A percentile compares a stretch with the other conserved stretches of the same genome.
phyloP scores from a whole-genome alignment of 495 filamentous ascomycete species.

The Clohesyomyces aquaticus region DNA sequence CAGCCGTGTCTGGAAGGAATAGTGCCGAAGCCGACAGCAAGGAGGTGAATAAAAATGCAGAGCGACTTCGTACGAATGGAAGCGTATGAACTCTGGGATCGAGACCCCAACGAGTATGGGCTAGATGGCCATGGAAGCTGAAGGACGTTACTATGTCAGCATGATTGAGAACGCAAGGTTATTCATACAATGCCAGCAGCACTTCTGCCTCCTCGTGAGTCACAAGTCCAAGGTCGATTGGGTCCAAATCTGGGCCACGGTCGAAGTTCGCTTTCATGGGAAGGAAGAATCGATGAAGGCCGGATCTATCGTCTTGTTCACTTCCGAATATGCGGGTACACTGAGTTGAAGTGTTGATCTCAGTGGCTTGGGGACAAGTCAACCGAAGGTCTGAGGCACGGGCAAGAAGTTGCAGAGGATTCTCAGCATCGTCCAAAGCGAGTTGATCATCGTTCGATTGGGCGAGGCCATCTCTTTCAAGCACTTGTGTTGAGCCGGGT shows the following conservation, averaged over 20 bases:
- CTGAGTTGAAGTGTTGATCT: constrained; percentile 5
- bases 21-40: constrained; percentile 66
- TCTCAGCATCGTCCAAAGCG: constrained; percentile 72
- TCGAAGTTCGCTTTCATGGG: constrained; percentile 64
- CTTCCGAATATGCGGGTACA: constrained; percentile 7
- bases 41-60: constrained; percentile 72
- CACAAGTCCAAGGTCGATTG: constrained; percentile 67
- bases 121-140: constrained; percentile 72
- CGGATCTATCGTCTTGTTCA: constrained; percentile 13
- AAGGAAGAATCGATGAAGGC: constrained; percentile 60
- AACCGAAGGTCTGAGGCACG: constrained; percentile 70
- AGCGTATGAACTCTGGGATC: constrained; percentile 67
- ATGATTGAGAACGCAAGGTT: not conserved
- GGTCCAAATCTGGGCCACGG: constrained; percentile 64
- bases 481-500: not conserved
- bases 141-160: not conserved
- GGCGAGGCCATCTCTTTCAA: constrained; percentile 18
- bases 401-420: constrained; percentile 71
- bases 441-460: constrained; percentile 45
- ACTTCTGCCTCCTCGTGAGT: constrained; percentile 63
- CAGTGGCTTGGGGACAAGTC: not conserved
- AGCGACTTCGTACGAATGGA: constrained; percentile 65
- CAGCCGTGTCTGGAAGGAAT: constrained; percentile 64
- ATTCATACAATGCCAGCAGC: constrained; percentile 65
- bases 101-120: constrained; percentile 75